These are phyloP conservation scores for Trichoderma gamsii DNA, from an alignment of 495 filamentous ascomycete genomes.

Conservation along the genomic window DNA sequence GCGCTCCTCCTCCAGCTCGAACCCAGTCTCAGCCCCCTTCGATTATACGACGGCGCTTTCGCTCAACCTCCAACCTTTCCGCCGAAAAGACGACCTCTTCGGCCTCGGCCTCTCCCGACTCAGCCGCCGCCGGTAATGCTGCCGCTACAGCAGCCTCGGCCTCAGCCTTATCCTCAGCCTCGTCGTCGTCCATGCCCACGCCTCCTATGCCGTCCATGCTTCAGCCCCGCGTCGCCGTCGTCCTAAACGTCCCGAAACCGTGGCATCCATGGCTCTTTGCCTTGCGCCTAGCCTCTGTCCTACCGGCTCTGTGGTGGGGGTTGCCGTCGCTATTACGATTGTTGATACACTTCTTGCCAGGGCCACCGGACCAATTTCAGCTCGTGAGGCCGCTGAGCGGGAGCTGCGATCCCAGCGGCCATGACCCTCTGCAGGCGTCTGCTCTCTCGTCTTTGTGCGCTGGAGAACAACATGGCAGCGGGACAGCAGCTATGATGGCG, in stretches of 20 bases:
- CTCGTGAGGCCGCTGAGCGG: conserved; percentile 39
- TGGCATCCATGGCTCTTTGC: conserved; percentile 43
- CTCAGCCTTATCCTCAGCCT: not conserved
- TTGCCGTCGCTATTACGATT: conserved; percentile 40
- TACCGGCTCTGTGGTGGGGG: conserved; percentile 39
- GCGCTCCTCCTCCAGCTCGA: not conserved
- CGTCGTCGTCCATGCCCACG: not conserved
- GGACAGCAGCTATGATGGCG: conserved; percentile 18
- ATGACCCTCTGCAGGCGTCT: not conserved
- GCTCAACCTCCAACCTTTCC: not conserved
- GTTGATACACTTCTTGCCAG: conserved; percentile 31
- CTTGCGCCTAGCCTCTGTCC: conserved; percentile 39
- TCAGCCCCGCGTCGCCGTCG: conserved; percentile 47
- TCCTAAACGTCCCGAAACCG: conserved; percentile 38
- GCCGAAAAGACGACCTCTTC: not conserved
- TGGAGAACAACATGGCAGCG: not conserved
- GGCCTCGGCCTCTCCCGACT: not conserved
- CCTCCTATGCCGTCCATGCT: conserved; percentile 73
- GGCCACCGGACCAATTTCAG: conserved; percentile 23
- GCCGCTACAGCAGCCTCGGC: not conserved
- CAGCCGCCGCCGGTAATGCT: not conserved
- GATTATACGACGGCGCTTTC: not conserved
- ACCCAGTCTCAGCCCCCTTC: not conserved
- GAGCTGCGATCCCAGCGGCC: conserved; percentile 28
- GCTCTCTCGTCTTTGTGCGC: not conserved